A percentile compares a stretch with the other conserved stretches of the same genome.
Conservation (phyloP, 1,284 basidiomycete species). For the Ustilago tritici region DNA sequence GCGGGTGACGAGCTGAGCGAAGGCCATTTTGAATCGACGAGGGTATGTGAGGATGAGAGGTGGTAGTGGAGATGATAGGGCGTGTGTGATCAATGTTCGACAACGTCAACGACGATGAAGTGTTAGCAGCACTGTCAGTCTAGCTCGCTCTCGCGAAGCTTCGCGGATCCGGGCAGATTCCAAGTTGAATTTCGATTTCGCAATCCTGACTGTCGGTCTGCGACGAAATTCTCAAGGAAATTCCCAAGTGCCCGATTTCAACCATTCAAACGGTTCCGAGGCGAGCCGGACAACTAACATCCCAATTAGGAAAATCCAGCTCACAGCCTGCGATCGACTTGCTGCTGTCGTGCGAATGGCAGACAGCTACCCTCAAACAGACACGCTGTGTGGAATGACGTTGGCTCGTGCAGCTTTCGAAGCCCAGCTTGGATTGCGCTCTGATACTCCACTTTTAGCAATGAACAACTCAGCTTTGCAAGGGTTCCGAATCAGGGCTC, state of each 20-base stretch:
- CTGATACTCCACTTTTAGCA: conserved; percentile 23
- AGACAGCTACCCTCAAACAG: not conserved
- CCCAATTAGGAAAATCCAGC: not conserved
- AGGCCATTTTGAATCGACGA: conserved; percentile 29
- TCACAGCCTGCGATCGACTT: conserved; percentile 6
- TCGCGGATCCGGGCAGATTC: conserved; percentile 25
- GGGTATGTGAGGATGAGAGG: conserved; percentile 2
- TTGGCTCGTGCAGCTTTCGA: conserved; percentile 30
- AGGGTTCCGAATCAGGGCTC: not conserved
- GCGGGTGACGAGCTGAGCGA: conserved; percentile 44
- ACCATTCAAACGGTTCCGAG: conserved; percentile 29
- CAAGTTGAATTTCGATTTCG: not conserved
- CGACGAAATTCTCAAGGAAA: conserved; percentile 14
- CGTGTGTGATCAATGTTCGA: not conserved
- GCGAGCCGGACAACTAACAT: conserved; percentile 33
- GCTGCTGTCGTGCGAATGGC: conserved; percentile 22
- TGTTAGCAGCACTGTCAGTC: conserved; percentile 1
- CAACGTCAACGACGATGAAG: conserved; percentile 8
- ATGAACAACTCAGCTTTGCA: not conserved
- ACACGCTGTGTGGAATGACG: conserved; percentile 37
- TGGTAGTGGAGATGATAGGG: conserved; percentile 17
- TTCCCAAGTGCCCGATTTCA: not conserved
- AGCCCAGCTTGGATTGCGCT: conserved; percentile 2
- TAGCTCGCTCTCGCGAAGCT: conserved; percentile 6
- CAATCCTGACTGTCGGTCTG: not conserved